These are phyloP conservation scores for Solanum bulbocastanum DNA, from an alignment of 257 asterid genomes.

Conservation along the genomic window DNA sequence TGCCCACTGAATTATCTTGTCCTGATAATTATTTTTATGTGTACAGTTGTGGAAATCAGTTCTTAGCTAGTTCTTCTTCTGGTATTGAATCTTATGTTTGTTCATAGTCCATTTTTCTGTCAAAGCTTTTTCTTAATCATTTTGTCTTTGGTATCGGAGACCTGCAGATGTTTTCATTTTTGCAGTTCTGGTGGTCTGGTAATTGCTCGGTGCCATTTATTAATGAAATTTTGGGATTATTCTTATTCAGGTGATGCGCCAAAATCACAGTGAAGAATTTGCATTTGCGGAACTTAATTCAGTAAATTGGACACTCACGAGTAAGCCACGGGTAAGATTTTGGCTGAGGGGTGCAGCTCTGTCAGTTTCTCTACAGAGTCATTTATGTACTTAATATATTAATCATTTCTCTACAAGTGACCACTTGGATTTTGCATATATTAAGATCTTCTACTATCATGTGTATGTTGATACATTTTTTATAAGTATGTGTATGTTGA, in stretches of 20 bases:
- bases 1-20: background rate
- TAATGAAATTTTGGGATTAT: background rate
- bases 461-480: background rate
- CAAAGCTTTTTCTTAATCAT: background rate
- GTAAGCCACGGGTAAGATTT: constrained; percentile 55
- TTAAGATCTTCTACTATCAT: background rate
- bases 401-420: background rate
- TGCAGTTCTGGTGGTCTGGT: background rate
- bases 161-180: background rate
- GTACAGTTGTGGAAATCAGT: background rate
- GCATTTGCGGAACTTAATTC: constrained; percentile 54
- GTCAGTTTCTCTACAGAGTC: background rate
- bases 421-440: background rate
- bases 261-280: constrained; percentile 60
- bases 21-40: background rate
- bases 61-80: background rate
- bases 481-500: background rate
- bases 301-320: constrained; percentile 48
- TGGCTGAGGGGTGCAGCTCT: background rate
- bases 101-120: background rate
- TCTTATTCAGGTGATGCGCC: constrained; percentile 59
- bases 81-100: background rate
- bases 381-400: background rate
- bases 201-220: background rate
- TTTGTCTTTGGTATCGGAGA: background rate